These are phyloP conservation scores for Phaffia tasmanica DNA, from an alignment of 768 basidiomycete species.

Conservation along the genomic window DNA sequence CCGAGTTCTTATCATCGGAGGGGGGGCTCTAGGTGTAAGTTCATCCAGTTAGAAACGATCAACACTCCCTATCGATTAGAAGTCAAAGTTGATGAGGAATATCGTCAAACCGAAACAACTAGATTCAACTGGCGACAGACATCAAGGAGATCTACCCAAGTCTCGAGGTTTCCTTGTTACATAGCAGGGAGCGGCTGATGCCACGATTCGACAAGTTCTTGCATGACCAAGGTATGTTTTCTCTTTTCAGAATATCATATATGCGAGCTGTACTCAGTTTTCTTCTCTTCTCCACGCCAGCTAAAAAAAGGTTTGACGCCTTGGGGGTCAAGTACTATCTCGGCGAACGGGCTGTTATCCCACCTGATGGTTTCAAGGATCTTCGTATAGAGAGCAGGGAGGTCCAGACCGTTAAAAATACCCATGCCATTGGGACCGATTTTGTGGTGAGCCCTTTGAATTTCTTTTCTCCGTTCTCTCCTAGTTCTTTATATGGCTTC, in stretches of 20 bases:
- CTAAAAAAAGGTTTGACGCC: slow-evolving; percentile 6
- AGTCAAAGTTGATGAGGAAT: neutral
- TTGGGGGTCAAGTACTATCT: slow-evolving; percentile 9
- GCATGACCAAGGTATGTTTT: slow-evolving; percentile 34
- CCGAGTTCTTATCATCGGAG: slow-evolving; percentile 39
- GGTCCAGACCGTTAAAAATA: slow-evolving; percentile 11
- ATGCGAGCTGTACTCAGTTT: slow-evolving; percentile 28
- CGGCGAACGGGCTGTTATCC: slow-evolving; percentile 21
- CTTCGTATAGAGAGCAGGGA: slow-evolving; percentile 4
- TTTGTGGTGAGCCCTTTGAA: slow-evolving; percentile 8
- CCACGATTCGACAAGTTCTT: slow-evolving; percentile 36
- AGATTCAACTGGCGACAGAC: slow-evolving; percentile 35
- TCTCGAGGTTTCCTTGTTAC: slow-evolving; percentile 37
- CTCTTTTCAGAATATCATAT: neutral
- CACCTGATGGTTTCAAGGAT: slow-evolving; percentile 14
- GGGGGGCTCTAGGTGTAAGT: slow-evolving; percentile 37
- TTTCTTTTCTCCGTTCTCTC: neutral
- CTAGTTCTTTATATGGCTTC: too few relatives aligned
- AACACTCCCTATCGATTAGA: neutral
- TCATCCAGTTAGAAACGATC: slow-evolving; percentile 30
- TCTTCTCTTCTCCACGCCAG: slow-evolving; percentile 26
- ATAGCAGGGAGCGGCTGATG: slow-evolving; percentile 37
- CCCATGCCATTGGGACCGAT: slow-evolving; percentile 10
- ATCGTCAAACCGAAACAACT: slow-evolving; percentile 28
- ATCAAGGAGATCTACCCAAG: slow-evolving; percentile 37